Percentiles rank a stretch among this genome's conserved stretches.
Conservation (phyloP, 345 rosid species). For the Eucalyptus polyanthemos region DNA sequence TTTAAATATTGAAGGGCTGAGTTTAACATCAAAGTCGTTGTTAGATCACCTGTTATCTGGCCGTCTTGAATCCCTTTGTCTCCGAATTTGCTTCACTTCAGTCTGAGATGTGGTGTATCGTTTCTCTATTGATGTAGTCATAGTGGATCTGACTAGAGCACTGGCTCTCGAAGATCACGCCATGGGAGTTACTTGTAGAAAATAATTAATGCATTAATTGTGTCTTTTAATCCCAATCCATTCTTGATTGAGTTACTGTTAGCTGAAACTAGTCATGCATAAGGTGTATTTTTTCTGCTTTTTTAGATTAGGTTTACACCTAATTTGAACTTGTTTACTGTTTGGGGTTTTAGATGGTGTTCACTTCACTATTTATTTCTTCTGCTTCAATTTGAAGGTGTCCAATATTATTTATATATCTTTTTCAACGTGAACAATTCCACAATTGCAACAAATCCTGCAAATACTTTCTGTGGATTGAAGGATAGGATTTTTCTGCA, state of each 20-base stretch:
- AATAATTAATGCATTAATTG: neutral
- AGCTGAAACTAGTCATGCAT: neutral
- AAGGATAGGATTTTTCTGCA: neutral
- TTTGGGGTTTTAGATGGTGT: neutral
- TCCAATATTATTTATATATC: neutral
- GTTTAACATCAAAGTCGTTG: neutral
- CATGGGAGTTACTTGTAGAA: neutral
- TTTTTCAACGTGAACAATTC: neutral
- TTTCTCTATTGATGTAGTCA: neutral
- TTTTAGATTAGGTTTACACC: neutral
- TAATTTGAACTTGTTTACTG: neutral
- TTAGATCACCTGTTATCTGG: neutral
- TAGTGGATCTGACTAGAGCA: neutral
- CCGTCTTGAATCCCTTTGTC: neutral
- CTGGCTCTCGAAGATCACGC: neutral
- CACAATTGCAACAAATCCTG: neutral
- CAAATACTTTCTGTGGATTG: neutral
- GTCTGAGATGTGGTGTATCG: neutral
- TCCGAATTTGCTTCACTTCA: neutral
- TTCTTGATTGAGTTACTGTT: neutral
- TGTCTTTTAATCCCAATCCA: neutral
- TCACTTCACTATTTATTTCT: neutral
- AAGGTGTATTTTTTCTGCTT: neutral
- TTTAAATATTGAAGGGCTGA: neutral
- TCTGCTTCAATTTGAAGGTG: neutral